Evolutionary conservation across 257 asterid genomes (phyloP).

Genomic region (Scutellaria barbata): DNA sequence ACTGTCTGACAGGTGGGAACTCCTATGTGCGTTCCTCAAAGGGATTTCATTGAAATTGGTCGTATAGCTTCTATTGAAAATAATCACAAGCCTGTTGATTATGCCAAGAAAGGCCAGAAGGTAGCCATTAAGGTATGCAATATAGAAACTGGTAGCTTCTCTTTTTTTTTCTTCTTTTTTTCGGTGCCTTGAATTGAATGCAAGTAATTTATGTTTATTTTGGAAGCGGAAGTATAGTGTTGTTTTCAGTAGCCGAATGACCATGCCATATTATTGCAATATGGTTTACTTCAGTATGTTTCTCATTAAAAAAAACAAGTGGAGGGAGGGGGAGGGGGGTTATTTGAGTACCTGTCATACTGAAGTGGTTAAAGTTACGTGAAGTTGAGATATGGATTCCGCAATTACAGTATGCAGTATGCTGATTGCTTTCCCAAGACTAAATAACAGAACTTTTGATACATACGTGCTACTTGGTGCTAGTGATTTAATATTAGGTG

Average conservation of each 20-base stretch:
- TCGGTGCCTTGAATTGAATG: constrained; percentile 17
- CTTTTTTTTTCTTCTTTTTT: neutral
- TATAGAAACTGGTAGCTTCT: constrained; percentile 8
- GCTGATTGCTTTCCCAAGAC: too few species aligned
- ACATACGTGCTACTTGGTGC: too few species aligned
- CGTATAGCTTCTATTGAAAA: constrained; percentile 89
- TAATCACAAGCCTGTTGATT: constrained; percentile 86
- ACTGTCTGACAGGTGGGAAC: constrained; percentile 60
- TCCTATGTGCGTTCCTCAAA: constrained; percentile 83
- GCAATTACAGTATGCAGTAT: too few species aligned
- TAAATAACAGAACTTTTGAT: too few species aligned
- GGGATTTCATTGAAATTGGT: constrained; percentile 85
- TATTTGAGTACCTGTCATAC: too few species aligned
- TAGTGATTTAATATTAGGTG: too few species aligned
- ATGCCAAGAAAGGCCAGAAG: constrained; percentile 87
- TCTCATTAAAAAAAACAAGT: neutral
- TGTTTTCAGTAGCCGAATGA: neutral
- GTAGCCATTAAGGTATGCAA: constrained; percentile 93
- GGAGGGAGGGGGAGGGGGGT: too few species aligned
- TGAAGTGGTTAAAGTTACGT: too few species aligned
- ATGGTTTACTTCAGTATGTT: too few species aligned
- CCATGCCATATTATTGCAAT: neutral
- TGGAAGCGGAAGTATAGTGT: neutral
- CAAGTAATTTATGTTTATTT: constrained; percentile 4
- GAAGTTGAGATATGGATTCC: too few species aligned